A percentile compares a stretch with the other conserved stretches of the same genome.
phyloP scores from a whole-genome alignment of 257 asterid species.

The Mentha longifolia region DNA sequence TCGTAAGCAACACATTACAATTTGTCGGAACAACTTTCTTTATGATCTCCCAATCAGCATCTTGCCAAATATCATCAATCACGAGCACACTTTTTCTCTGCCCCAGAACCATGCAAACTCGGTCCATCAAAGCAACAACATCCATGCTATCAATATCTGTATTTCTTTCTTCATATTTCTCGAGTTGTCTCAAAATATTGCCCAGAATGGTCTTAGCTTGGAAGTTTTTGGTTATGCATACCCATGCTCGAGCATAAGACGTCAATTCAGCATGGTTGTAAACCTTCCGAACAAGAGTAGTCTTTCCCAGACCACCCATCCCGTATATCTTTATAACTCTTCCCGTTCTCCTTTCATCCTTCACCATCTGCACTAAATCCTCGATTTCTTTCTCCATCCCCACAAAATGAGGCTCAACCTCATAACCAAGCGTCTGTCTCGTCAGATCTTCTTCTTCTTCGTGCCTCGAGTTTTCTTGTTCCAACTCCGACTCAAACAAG shows the following conservation, averaged over 20 bases:
- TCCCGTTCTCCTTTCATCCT: background rate
- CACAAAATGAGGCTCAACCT: constrained; percentile 12
- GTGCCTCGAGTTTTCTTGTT: background rate
- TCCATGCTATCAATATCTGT: background rate
- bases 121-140: background rate
- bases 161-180: background rate
- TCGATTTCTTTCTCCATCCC: constrained; percentile 22
- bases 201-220: constrained; percentile 21
- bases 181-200: constrained; percentile 29
- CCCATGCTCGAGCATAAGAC: constrained; percentile 33
- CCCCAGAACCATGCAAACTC: background rate
- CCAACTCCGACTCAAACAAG: background rate
- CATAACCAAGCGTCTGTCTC: background rate
- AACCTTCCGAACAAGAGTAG: background rate
- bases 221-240: constrained; percentile 35
- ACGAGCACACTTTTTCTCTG: background rate
- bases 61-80: background rate
- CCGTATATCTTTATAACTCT: background rate
- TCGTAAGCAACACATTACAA: constrained; percentile 16
- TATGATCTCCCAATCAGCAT: background rate
- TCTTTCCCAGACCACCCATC: background rate
- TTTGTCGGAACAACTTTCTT: too few relatives aligned
- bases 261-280: too few relatives aligned
- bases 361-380: background rate
- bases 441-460: background rate